A percentile compares a stretch with the other conserved stretches of the same genome.
Conservation (phyloP, 2,329 filamentous ascomycete genomes). For the Cladosporium sp. region DNA sequence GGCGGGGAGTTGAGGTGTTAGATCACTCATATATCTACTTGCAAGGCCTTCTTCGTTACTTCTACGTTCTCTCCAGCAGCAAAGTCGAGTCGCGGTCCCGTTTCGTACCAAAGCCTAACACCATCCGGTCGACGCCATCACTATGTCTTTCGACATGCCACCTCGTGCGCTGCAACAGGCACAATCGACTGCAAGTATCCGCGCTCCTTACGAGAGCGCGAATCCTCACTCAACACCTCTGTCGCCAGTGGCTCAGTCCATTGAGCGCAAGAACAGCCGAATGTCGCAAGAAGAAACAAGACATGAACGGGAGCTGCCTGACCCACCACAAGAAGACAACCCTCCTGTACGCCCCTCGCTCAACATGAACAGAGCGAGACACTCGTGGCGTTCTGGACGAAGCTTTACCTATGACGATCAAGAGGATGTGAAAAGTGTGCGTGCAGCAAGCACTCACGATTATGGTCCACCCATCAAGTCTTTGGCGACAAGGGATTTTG, state of each 20-base stretch:
- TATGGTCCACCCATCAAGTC: slow-evolving; percentile 25
- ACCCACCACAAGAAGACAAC: slow-evolving; percentile 1
- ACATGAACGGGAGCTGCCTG: not conserved
- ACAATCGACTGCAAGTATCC: not conserved
- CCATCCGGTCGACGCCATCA: not conserved
- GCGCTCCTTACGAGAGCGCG: slow-evolving; percentile 1
- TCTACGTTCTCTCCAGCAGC: not conserved
- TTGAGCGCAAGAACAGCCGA: slow-evolving; percentile 5
- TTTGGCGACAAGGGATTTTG: slow-evolving; percentile 26
- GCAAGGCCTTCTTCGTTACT: not conserved
- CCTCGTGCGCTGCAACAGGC: not conserved
- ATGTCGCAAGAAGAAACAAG: not conserved
- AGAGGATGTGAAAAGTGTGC: slow-evolving; percentile 23
- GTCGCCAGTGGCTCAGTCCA: slow-evolving; percentile 6
- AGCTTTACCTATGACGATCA: slow-evolving; percentile 29
- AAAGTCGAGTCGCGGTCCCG: not conserved
- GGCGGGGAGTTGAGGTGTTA: not conserved
- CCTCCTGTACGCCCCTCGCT: slow-evolving; percentile 7
- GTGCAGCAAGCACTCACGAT: slow-evolving; percentile 28
- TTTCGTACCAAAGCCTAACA: not conserved
- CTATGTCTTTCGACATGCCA: slow-evolving; percentile 11
- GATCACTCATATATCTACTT: not conserved
- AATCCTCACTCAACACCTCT: not conserved
- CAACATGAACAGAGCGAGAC: not conserved
- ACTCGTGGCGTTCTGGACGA: slow-evolving; percentile 12